Conservation (phyloP, 1,284 basidiomycete genomes). For the Pyrrhoderma lamaoense region DNA sequence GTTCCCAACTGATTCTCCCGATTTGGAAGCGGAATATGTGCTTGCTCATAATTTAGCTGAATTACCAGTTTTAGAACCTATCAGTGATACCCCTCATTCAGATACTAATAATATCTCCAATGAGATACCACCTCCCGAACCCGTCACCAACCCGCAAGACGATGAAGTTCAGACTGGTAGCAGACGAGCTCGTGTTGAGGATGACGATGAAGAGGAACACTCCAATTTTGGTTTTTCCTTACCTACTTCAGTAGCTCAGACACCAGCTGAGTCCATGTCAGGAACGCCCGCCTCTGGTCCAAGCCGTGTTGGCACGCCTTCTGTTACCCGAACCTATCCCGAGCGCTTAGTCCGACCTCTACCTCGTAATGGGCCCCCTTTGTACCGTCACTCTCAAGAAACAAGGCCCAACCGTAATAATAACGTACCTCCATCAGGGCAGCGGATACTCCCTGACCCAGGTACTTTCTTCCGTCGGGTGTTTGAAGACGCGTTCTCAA, state of each 20-base stretch:
- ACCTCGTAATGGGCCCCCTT: slow-evolving; percentile 15
- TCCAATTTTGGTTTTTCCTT: background rate
- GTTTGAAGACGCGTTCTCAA: background rate
- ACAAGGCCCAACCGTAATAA: too few relatives aligned
- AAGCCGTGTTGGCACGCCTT: slow-evolving; percentile 4
- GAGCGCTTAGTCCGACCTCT: slow-evolving; percentile 14
- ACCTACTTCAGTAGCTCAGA: background rate
- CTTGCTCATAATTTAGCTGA: slow-evolving; percentile 1
- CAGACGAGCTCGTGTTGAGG: slow-evolving; percentile 10
- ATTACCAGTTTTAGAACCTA: slow-evolving; percentile 5
- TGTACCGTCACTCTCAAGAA: background rate
- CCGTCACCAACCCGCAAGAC: background rate
- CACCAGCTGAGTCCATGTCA: background rate
- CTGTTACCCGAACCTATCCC: background rate
- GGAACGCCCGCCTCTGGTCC: slow-evolving; percentile 3
- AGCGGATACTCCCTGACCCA: too few relatives aligned
- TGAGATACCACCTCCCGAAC: background rate
- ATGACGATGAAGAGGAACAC: slow-evolving; percentile 9
- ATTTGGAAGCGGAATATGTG: background rate
- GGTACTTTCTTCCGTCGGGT: slow-evolving; percentile 1
- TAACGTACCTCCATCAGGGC: too few relatives aligned
- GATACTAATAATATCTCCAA: slow-evolving; percentile 6
- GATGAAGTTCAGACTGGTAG: slow-evolving; percentile 12
- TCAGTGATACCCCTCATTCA: background rate
- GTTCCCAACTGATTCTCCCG: slow-evolving; percentile 1